Evolutionary conservation across 1,139 yeast genomes (phyloP).

Genomic region (Geotrichum siamense): DNA sequence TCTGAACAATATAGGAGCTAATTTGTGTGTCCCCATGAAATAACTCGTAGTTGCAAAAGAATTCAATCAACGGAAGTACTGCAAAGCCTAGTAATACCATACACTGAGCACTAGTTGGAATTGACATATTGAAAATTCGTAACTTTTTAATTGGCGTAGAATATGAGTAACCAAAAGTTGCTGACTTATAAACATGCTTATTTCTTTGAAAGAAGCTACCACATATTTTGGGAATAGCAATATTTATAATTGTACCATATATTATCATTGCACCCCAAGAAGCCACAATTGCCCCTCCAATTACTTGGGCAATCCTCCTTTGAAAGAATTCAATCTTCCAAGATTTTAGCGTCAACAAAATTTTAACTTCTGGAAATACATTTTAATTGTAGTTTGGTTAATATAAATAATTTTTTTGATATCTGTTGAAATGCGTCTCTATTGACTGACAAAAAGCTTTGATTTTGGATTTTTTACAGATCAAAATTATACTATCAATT

Average conservation of each 20-base stretch:
- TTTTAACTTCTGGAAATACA: too few relatives aligned
- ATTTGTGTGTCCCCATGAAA: constrained; percentile 9
- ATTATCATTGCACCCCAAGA: constrained; percentile 25
- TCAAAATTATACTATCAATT: too few relatives aligned
- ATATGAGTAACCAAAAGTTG: constrained; percentile 13
- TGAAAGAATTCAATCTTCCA: too few relatives aligned
- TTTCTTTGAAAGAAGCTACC: constrained; percentile 8
- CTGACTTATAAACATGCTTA: constrained; percentile 3
- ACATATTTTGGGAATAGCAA: constrained; percentile 12
- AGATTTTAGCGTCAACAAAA: too few relatives aligned
- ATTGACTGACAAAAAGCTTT: too few relatives aligned
- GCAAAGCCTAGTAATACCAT: constrained; percentile 23
- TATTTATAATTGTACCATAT: constrained; percentile 21
- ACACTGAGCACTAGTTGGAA: constrained; percentile 24
- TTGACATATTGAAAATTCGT: constrained; percentile 25
- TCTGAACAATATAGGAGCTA: background rate
- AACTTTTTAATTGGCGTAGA: constrained; percentile 8
- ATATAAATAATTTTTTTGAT: too few relatives aligned
- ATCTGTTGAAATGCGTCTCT: too few relatives aligned
- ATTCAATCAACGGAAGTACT: constrained; percentile 17
- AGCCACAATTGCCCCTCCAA: constrained; percentile 24
- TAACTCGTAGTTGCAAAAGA: constrained; percentile 16
- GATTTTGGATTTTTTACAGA: too few relatives aligned
- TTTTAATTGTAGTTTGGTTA: too few relatives aligned
- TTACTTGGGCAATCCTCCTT: constrained; percentile 9